Conservation (phyloP, 345 rosid species). For the Isatis tinctoria region DNA sequence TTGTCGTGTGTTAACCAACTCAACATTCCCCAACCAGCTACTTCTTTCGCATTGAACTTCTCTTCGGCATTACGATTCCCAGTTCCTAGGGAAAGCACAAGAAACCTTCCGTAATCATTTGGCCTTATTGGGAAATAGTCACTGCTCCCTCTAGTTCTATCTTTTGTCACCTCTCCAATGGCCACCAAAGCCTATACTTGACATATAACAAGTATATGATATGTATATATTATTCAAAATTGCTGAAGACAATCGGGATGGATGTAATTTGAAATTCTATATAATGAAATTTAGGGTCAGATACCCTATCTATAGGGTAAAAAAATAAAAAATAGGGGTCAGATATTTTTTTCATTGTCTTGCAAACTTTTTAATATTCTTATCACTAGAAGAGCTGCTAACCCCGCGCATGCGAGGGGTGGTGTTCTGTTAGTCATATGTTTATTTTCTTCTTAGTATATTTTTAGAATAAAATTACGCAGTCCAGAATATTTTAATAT, state of each 20-base stretch:
- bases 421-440: no score
- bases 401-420: no score
- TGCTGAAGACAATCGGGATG: neutral
- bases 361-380: neutral
- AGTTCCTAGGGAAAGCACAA: constrained; percentile 64
- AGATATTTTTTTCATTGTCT: no score
- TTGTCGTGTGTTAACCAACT: constrained; percentile 55
- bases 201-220: neutral
- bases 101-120: constrained; percentile 43
- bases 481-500: no score
- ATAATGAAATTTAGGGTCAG: neutral
- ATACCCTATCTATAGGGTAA: no score
- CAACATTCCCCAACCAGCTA: constrained; percentile 59
- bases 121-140: constrained; percentile 44
- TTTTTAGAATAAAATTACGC: no score
- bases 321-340: no score
- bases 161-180: constrained; percentile 49
- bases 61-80: constrained; percentile 37
- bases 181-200: constrained; percentile 46
- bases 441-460: no score
- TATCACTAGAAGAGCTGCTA: no score
- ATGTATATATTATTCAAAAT: neutral
- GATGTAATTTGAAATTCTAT: neutral
- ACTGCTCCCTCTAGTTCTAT: constrained; percentile 31
- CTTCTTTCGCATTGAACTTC: constrained; percentile 40